Percentiles rank a stretch among this genome's conserved stretches.
Evolutionary conservation across 257 asterid genomes (phyloP).

Genomic region (Haberlea rhodopensis): DNA sequence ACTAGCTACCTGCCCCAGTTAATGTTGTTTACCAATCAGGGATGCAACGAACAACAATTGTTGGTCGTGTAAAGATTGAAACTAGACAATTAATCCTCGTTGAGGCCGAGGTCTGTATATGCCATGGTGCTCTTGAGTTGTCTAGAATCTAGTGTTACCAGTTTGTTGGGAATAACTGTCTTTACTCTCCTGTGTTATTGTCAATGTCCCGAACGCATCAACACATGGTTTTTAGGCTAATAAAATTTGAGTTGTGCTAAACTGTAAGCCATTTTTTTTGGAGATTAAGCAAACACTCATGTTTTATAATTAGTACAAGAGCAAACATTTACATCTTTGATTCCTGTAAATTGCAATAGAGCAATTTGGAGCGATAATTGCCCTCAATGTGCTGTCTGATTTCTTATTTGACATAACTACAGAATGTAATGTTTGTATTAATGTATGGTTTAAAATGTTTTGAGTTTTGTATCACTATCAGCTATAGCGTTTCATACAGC

Average conservation of each 20-base stretch:
- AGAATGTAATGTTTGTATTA: too few relatives aligned
- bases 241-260: neutral
- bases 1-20: slow-evolving; percentile 83
- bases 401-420: neutral
- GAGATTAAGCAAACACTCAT: neutral
- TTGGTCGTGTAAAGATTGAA: slow-evolving; percentile 92
- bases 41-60: slow-evolving; percentile 66
- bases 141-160: too few relatives aligned
- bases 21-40: slow-evolving; percentile 68
- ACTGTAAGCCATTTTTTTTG: neutral
- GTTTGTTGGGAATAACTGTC: neutral
- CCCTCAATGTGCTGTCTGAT: neutral
- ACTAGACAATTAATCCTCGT: slow-evolving; percentile 74
- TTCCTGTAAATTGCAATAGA: neutral
- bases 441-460: too few relatives aligned
- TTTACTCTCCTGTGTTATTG: neutral
- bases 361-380: neutral
- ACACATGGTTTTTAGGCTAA: neutral
- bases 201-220: neutral
- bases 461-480: too few relatives aligned
- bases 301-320: neutral
- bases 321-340: neutral
- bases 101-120: slow-evolving; percentile 66
- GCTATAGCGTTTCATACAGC: too few relatives aligned
- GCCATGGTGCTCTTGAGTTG: slow-evolving; percentile 9